A percentile compares a stretch with the other conserved stretches of the same genome.
phyloP scores from a whole-genome alignment of 2,329 filamentous ascomycete species.

The Alternaria triticina region DNA sequence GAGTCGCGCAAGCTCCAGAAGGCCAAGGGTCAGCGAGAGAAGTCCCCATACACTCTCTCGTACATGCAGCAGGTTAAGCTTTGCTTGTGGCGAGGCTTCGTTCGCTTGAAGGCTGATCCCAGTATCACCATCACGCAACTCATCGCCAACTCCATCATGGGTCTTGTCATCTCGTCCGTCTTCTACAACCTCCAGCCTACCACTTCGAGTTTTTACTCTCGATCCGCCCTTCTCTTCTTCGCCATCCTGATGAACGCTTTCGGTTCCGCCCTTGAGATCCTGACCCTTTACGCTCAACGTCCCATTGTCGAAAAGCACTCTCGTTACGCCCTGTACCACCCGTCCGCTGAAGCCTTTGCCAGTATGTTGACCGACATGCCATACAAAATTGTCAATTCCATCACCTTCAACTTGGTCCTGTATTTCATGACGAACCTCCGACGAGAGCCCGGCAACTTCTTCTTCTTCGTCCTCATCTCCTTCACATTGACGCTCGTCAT shows the following conservation, averaged over 20 bases:
- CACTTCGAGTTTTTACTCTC: slow-evolving; percentile 77
- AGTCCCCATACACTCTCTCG: slow-evolving; percentile 84
- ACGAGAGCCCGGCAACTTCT: slow-evolving; percentile 76
- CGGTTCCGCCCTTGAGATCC: slow-evolving; percentile 79
- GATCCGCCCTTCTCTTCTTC: slow-evolving; percentile 85
- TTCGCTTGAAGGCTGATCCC: slow-evolving; percentile 77
- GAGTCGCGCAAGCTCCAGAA: slow-evolving; percentile 56
- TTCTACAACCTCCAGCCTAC: slow-evolving; percentile 75
- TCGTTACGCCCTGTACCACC: slow-evolving; percentile 87
- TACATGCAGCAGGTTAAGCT: slow-evolving; percentile 76
- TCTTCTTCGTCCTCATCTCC: slow-evolving; percentile 81
- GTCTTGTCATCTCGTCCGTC: slow-evolving; percentile 78
- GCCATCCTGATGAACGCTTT: slow-evolving; percentile 88
- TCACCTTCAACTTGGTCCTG: slow-evolving; percentile 78
- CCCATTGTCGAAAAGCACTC: slow-evolving; percentile 91
- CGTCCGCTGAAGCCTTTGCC: slow-evolving; percentile 83
- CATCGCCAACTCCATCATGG: slow-evolving; percentile 76
- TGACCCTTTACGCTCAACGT: slow-evolving; percentile 86
- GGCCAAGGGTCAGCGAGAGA: slow-evolving; percentile 60
- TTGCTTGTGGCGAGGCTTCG: slow-evolving; percentile 81
- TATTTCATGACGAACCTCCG: slow-evolving; percentile 90
- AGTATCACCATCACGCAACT: slow-evolving; percentile 72
- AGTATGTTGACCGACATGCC: slow-evolving; percentile 89
- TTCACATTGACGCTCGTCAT: slow-evolving; percentile 77
- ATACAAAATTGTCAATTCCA: slow-evolving; percentile 76